Evolutionary conservation across 2,329 filamentous ascomycete species (phyloP).

Genomic region (Calonectria hongkongensis): DNA sequence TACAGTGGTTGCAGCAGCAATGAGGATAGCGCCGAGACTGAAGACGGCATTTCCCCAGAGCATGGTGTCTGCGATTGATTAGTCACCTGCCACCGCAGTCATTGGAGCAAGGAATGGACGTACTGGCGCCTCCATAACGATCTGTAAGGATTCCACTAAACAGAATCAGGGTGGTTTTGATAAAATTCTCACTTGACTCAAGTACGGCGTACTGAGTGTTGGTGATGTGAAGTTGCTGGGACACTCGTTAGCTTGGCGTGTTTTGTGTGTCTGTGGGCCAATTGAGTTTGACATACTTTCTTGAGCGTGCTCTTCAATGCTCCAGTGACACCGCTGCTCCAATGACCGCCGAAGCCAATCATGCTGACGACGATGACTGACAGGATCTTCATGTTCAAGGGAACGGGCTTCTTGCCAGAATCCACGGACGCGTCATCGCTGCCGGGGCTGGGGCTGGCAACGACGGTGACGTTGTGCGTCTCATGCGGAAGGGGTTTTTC

Average conservation of each 20-base stretch:
- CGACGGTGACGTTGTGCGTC: constrained; percentile 27
- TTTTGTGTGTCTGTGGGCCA: not conserved
- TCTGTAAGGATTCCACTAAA: constrained; percentile 74
- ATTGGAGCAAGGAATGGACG: constrained; percentile 30
- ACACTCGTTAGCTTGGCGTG: not conserved
- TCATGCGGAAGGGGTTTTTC: constrained; percentile 37
- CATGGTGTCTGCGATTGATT: constrained; percentile 65
- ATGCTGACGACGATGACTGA: constrained; percentile 70
- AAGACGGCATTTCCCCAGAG: constrained; percentile 78
- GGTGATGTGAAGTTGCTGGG: constrained; percentile 71
- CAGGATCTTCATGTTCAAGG: constrained; percentile 56
- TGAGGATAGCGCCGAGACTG: constrained; percentile 74
- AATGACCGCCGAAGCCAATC: constrained; percentile 76
- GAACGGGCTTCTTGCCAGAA: constrained; percentile 51
- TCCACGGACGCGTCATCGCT: constrained; percentile 45
- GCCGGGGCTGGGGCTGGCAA: constrained; percentile 24
- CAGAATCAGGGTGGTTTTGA: constrained; percentile 74
- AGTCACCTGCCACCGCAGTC: not conserved
- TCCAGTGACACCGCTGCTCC: constrained; percentile 76
- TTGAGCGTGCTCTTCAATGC: constrained; percentile 78
- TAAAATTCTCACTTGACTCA: constrained; percentile 77
- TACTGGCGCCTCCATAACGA: constrained; percentile 73
- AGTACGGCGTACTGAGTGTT: constrained; percentile 76
- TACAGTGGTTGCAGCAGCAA: constrained; percentile 74
- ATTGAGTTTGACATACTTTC: constrained; percentile 60